Evolutionary conservation across 768 basidiomycete genomes (phyloP), one percentile per base, ranked within the genome.

Genomic region (Russula compacta): DNA sequence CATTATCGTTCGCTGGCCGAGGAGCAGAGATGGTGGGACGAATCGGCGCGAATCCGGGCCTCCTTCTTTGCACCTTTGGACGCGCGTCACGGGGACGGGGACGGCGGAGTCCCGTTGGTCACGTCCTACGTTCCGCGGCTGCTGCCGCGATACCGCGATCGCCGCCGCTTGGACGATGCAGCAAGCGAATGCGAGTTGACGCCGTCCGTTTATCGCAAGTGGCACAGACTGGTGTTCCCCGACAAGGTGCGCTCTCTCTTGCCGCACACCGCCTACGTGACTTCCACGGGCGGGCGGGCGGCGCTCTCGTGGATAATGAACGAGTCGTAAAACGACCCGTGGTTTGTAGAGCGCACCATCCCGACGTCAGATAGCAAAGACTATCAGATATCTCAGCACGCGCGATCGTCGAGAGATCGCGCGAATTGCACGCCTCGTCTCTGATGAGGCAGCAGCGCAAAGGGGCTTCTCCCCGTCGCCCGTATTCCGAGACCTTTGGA

Each of bases 221-320:
- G 78, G 79, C 77, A 80, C 56, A 68, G 73, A 11, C 76, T 80
- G 74, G 76, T 78, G 24, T 78, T 75, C 53, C 73, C 66, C 19
- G 70, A 73, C 17, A 63, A 74, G 66, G 79, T 80, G 58, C 66
- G 47, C 15, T 12, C 47, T 29, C 24, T 29, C 24, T 29, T 24
- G 8, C 35, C 51, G 3, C 38, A 15, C 53, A 4, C 39, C 38
- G n/a, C n/a, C n/a, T n/a, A n/a, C n/a, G n/a, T 53, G 14, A n/a
- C n/a, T n/a, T n/a, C n/a, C n/a, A n/a, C 2, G 24, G 19, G 24
- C 21, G 35, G 10, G 2, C 10, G 8, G 24, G 24, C 24, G 24
- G 24, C 24, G 24, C 24, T 29, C 24, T 29, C 24, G 24, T 29
- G 24, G 3, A 29, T 29, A 29, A 29, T 55, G 53, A 33, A 33